A percentile compares a stretch with the other conserved stretches of the same genome.
phyloP scores from a whole-genome alignment of 805 yeast species.

The Barnettozyma wickerhamii region DNA sequence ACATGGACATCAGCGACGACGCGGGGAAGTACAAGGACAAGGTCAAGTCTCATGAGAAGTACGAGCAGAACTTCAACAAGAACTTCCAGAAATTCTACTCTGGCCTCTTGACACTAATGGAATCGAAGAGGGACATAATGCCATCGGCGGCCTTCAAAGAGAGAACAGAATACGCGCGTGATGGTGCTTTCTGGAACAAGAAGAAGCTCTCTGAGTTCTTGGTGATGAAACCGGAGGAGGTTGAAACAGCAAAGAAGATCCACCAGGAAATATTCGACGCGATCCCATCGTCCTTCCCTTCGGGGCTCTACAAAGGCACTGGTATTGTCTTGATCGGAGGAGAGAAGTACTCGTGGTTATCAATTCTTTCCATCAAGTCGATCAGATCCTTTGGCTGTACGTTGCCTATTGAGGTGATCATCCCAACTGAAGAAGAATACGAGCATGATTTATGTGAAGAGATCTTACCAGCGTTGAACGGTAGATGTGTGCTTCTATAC shows the following conservation, averaged over 20 bases:
- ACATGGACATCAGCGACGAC: slow-evolving; percentile 7
- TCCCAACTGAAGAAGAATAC: slow-evolving; percentile 62
- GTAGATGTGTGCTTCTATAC: slow-evolving; percentile 57
- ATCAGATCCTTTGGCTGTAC: slow-evolving; percentile 46
- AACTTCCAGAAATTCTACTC: slow-evolving; percentile 16
- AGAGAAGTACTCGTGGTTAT: slow-evolving; percentile 50
- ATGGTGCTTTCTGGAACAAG: slow-evolving; percentile 39
- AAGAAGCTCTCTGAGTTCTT: slow-evolving; percentile 10
- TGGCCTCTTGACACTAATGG: slow-evolving; percentile 12
- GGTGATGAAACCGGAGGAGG: slow-evolving; percentile 3
- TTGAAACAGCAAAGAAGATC: neutral
- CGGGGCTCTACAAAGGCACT: slow-evolving; percentile 10
- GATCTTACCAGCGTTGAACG: slow-evolving; percentile 55
- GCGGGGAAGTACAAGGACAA: slow-evolving; percentile 4
- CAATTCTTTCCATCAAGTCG: slow-evolving; percentile 44
- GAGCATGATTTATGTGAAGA: slow-evolving; percentile 61
- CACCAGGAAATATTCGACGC: slow-evolving; percentile 7
- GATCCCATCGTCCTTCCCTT: slow-evolving; percentile 6
- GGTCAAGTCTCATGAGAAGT: slow-evolving; percentile 6
- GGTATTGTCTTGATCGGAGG: slow-evolving; percentile 41
- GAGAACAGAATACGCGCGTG: slow-evolving; percentile 44
- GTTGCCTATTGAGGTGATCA: slow-evolving; percentile 68
- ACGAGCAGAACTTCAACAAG: slow-evolving; percentile 7
- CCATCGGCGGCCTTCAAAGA: slow-evolving; percentile 12
- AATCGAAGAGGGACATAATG: slow-evolving; percentile 10